These are phyloP conservation scores for Scleroderma citrinum DNA, from an alignment of 768 basidiomycete genomes.

Conservation along the genomic window DNA sequence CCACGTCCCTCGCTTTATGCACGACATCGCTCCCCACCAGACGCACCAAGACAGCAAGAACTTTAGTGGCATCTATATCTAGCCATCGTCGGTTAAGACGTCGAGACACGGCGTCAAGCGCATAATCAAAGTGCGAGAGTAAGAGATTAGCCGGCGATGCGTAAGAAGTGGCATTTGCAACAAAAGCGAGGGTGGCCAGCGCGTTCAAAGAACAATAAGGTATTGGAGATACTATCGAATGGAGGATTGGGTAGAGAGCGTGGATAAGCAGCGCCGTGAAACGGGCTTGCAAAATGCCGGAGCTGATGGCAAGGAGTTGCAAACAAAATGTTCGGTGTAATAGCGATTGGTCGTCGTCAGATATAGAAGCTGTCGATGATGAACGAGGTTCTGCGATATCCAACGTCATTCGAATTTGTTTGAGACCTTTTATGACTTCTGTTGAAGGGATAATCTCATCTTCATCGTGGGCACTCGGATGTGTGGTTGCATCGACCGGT, in stretches of 20 bases:
- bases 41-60: slow-evolving; percentile 77
- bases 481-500: slow-evolving; percentile 24
- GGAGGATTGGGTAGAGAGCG: slow-evolving; percentile 79
- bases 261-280: slow-evolving; percentile 74
- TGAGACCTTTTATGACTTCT: slow-evolving; percentile 62
- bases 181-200: slow-evolving; percentile 60
- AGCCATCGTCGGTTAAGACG: slow-evolving; percentile 76
- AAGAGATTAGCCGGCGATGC: slow-evolving; percentile 87
- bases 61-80: slow-evolving; percentile 84
- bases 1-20: slow-evolving; percentile 85
- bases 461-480: slow-evolving; percentile 7
- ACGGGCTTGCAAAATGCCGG: slow-evolving; percentile 65
- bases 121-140: slow-evolving; percentile 94
- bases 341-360: slow-evolving; percentile 43
- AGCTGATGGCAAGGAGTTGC: slow-evolving; percentile 64
- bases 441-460: slow-evolving; percentile 40
- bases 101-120: slow-evolving; percentile 84
- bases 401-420: slow-evolving; percentile 54
- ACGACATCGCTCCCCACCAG: slow-evolving; percentile 86
- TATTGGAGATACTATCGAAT: slow-evolving; percentile 71
- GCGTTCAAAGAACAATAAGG: slow-evolving; percentile 72
- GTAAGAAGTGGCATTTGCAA: slow-evolving; percentile 74
- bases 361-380: slow-evolving; percentile 22
- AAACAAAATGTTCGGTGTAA: slow-evolving; percentile 70
- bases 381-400: slow-evolving; percentile 37